Percentiles rank a stretch among this genome's conserved stretches.
phyloP scores from a whole-genome alignment of 2,329 filamentous ascomycete species.

The Calonectria henricotiae region DNA sequence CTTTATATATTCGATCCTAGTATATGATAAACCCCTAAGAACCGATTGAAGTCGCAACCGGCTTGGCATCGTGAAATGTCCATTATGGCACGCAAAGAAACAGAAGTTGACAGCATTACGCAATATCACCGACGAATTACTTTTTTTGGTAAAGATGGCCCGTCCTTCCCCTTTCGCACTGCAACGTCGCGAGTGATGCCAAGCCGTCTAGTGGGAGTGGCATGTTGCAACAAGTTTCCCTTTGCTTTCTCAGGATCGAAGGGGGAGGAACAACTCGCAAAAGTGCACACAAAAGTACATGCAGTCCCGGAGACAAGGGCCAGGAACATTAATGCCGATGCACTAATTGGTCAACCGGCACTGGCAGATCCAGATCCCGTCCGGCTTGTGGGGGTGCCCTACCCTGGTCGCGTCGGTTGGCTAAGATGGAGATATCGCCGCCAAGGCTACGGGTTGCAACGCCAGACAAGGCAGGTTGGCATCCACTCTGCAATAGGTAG shows the following conservation, averaged over 20 bases:
- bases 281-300: slow-evolving; percentile 28
- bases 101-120: background rate
- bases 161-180: slow-evolving; percentile 21
- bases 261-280: background rate
- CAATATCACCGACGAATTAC: slow-evolving; percentile 12
- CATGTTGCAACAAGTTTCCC: background rate
- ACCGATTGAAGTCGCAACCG: background rate
- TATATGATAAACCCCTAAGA: background rate
- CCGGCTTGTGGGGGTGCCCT: slow-evolving; percentile 11
- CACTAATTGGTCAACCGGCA: slow-evolving; percentile 15
- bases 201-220: background rate
- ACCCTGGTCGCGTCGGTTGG: slow-evolving; percentile 1
- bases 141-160: slow-evolving; percentile 2
- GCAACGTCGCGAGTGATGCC: background rate
- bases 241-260: slow-evolving; percentile 14
- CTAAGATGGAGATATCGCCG: slow-evolving; percentile 14
- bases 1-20: slow-evolving; percentile 4
- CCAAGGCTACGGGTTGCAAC: slow-evolving; percentile 9
- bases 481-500: slow-evolving; percentile 5
- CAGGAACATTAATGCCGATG: slow-evolving; percentile 28
- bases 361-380: background rate
- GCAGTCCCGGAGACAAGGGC: slow-evolving; percentile 2
- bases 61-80: background rate
- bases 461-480: background rate
- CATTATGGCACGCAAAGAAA: background rate